phyloP scores from a whole-genome alignment of 345 rosid genomes.

The Anacardium occidentale region DNA sequence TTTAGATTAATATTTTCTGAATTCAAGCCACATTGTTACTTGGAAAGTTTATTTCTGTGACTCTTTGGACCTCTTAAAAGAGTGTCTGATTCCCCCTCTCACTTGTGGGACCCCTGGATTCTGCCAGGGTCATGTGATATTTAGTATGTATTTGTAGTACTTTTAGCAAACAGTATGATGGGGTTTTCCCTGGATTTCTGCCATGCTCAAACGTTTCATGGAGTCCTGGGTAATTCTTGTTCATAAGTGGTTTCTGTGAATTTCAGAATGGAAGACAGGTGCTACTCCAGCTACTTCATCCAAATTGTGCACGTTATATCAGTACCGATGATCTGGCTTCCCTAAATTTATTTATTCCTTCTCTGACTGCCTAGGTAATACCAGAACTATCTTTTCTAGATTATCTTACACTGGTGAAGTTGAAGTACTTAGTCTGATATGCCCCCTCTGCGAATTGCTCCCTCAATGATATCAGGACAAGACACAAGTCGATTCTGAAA shows the following conservation, averaged over 20 bases:
- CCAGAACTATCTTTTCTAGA: slow-evolving; percentile 16
- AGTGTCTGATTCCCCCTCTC: not conserved
- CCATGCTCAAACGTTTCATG: too few species aligned
- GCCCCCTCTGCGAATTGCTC: not conserved
- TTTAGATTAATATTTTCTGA: too few species aligned
- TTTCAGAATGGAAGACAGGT: slow-evolving; percentile 77
- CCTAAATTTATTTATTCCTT: slow-evolving; percentile 59
- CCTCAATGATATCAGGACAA: slow-evolving; percentile 38
- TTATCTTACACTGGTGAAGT: slow-evolving; percentile 2
- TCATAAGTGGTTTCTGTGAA: slow-evolving; percentile 14
- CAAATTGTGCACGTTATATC: slow-evolving; percentile 69
- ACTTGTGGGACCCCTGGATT: too few species aligned
- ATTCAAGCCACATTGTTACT: too few species aligned
- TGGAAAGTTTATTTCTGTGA: too few species aligned
- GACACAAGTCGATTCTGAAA: slow-evolving; percentile 40
- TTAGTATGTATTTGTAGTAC: too few species aligned
- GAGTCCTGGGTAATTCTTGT: slow-evolving; percentile 11
- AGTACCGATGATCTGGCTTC: slow-evolving; percentile 72
- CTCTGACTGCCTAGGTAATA: slow-evolving; percentile 63
- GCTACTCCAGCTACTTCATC: slow-evolving; percentile 78
- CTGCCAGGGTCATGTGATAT: too few species aligned
- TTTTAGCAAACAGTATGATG: too few species aligned
- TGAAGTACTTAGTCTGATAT: slow-evolving; percentile 7
- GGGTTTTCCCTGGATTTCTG: too few species aligned
- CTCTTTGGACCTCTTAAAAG: not conserved